These are phyloP conservation scores for Sindora glabra DNA, from an alignment of 306 rosid genomes.

Conservation along the genomic window DNA sequence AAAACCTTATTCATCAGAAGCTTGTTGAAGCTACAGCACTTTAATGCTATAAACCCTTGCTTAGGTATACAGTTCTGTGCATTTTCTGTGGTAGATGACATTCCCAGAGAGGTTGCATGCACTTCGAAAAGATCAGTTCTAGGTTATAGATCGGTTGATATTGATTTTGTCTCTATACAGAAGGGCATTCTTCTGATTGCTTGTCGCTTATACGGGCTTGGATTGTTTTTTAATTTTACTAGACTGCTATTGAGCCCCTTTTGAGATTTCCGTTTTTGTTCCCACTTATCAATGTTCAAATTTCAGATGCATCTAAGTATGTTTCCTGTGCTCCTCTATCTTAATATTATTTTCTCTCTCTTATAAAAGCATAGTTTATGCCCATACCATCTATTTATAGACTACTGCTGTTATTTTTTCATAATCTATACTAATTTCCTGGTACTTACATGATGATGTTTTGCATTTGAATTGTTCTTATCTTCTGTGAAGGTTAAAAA, in stretches of 20 bases:
- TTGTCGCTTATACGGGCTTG: background rate
- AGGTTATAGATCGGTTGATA: too few species aligned
- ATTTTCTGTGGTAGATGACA: background rate
- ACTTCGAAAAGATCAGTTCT: background rate
- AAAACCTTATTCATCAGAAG: background rate
- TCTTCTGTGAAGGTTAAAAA: constrained; percentile 48
- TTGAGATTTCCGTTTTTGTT: background rate
- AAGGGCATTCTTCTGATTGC: background rate
- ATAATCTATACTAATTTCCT: background rate
- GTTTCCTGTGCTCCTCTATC: background rate
- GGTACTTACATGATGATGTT: background rate
- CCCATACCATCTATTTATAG: background rate
- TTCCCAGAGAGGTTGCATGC: constrained; percentile 4
- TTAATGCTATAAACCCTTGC: background rate
- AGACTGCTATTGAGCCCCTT: background rate
- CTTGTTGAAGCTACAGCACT: background rate
- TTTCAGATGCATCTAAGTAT: background rate
- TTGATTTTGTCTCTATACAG: background rate
- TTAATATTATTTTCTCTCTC: background rate
- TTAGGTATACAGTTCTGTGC: background rate
- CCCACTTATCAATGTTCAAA: background rate
- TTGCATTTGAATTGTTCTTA: constrained; percentile 10
- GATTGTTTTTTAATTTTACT: background rate
- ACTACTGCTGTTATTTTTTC: background rate
- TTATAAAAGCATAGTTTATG: too few species aligned